phyloP scores from a whole-genome alignment of 164 flowering plant species.

The Vitis vinifera region ASM3070453v1 NC_081808.1:22569001-22569500 shows the following conservation, averaged over 20 bases:
- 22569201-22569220: constrained; percentile 36
- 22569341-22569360: constrained; percentile 63
- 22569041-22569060: constrained; percentile 40
- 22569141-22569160: constrained; percentile 56
- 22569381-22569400: constrained; percentile 30
- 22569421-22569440: constrained; percentile 47
- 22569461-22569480: constrained; percentile 47
- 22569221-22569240: constrained; percentile 43
- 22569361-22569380: constrained; percentile 67
- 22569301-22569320: constrained; percentile 58
- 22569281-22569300: constrained; percentile 25
- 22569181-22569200: constrained; percentile 14
- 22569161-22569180: constrained; percentile 35
- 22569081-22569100: constrained; percentile 42
- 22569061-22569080: constrained; percentile 85
- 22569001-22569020: constrained; percentile 20
- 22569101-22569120: constrained; percentile 53
- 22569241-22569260: constrained; percentile 44
- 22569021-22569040: constrained; percentile 44
- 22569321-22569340: constrained; percentile 54
- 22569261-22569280: constrained; percentile 29
- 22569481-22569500: constrained; percentile 62
- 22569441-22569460: constrained; percentile 53
- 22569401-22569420: constrained; percentile 24
- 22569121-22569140: constrained; percentile 32